phyloP scores from a whole-genome alignment of 805 yeast species.

The Zygosaccharomyces lentus region DNA sequence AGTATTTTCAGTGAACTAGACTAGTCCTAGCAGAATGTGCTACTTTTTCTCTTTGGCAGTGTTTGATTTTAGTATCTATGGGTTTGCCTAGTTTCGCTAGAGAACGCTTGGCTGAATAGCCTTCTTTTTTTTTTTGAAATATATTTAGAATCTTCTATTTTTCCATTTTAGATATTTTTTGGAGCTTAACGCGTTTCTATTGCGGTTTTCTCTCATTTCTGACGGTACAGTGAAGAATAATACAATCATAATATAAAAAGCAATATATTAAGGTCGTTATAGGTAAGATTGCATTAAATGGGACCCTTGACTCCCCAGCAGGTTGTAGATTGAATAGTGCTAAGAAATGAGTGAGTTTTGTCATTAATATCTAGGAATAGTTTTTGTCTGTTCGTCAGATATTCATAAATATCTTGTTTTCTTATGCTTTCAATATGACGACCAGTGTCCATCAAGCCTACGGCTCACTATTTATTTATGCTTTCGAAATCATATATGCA shows the following conservation, averaged over 20 bases:
- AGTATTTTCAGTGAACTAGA: background rate
- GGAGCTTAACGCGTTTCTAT: background rate
- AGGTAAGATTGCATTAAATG: no score
- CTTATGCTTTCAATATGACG: no score
- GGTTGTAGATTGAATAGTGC: no score
- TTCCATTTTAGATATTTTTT: slow-evolving; percentile 1
- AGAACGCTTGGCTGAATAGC: background rate
- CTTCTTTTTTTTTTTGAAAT: background rate
- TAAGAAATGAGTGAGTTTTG: no score
- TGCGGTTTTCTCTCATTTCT: background rate
- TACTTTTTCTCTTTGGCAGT: background rate
- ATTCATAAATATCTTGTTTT: no score
- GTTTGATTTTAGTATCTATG: background rate
- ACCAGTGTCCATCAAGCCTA: no score
- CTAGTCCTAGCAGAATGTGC: background rate
- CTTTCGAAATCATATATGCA: background rate
- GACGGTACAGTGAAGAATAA: background rate
- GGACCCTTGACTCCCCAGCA: no score
- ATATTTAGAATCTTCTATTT: background rate
- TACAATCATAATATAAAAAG: background rate
- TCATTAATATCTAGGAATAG: no score
- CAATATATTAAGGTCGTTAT: no score
- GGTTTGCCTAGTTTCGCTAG: background rate
- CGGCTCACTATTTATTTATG: background rate
- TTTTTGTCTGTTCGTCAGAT: no score